Evolutionary conservation across 331 rosid species (phyloP), one percentile per base, ranked within the genome.

Genomic region (Dryas integrifolia): DNA sequence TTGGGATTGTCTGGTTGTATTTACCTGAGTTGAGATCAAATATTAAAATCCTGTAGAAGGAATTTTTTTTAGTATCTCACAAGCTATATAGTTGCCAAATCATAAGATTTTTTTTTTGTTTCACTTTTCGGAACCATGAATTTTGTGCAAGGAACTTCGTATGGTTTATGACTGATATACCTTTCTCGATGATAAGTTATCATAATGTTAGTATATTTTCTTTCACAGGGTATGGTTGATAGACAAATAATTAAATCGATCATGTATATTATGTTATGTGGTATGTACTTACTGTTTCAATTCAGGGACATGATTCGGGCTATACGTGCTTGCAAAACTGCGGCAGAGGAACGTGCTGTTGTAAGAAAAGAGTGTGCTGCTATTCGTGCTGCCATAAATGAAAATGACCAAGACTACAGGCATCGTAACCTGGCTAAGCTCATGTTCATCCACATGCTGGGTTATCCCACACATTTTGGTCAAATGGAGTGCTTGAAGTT

Each of bases 381-480:
- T 63, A 95, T 95, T 70, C 98, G 99, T 77, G 88, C 90, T 58
- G 70, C 99, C 48, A 95, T 95, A 69, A 86, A 95, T 58, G 99
- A 92, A 85, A 92, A 92, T 73, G 99, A 90, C 85, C 80, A 81
- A 0, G 99, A 95, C 70, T 95, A 92, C 71, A 83, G 97, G 83
- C 99, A 95, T 72, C 94, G 99, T 16, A 90, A 95, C 87, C 83
- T 95, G 76, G 99, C 99, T 66, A 95, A 95, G 91, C 92, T 95
- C 71, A 95, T 95, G 99, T 95, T 95, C 74, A 92, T 95, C 78
- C 99, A 95, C 78, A 95, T 95, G 99, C 96, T 95, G 77, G 99
- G 99, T 47, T 92, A 95, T 83, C 99, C 99, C 62, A 95, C 99
- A 39, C 97, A 95, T 87, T 95, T 95, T 92, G 99, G 99, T 86